Conservation (phyloP, 495 filamentous ascomycete species). For the Aspergillus bridgeri region DNA sequence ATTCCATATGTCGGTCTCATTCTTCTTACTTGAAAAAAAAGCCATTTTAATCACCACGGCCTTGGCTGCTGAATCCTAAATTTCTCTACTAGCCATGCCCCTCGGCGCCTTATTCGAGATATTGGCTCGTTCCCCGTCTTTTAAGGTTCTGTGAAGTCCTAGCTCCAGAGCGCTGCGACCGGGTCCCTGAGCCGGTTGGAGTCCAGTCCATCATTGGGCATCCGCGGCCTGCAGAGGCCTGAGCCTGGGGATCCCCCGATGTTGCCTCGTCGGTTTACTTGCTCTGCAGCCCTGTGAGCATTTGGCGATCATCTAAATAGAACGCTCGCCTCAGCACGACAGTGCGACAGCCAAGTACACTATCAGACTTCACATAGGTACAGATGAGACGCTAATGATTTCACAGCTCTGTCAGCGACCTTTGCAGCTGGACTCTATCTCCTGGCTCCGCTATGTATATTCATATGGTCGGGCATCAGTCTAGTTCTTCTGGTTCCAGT, state of each 20-base stretch:
- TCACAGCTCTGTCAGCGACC: not conserved
- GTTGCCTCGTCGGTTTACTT: not conserved
- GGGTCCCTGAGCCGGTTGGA: not conserved
- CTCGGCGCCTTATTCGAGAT: not conserved
- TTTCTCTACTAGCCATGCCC: not conserved
- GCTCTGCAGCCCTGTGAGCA: not conserved
- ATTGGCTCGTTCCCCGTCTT: not conserved
- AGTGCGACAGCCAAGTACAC: not conserved
- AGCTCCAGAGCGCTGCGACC: not conserved
- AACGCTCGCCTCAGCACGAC: not conserved
- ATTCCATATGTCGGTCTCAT: not conserved
- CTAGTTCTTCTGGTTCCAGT: not conserved
- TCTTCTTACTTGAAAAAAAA: not conserved
- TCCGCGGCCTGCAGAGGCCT: too few relatives aligned
- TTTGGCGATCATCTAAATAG: not conserved
- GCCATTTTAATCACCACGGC: not conserved
- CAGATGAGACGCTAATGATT: not conserved
- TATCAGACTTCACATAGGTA: not conserved
- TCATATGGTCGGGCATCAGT: not conserved
- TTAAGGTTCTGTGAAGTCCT: not conserved
- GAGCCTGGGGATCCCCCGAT: not conserved
- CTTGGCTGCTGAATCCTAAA: not conserved
- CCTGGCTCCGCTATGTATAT: not conserved
- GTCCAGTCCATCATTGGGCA: too few relatives aligned
- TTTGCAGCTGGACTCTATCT: not conserved